Evolutionary conservation across 129 eudicot species (phyloP), one percentile per base, ranked within the genome.

Genomic region (Arctium lappa): DNA sequence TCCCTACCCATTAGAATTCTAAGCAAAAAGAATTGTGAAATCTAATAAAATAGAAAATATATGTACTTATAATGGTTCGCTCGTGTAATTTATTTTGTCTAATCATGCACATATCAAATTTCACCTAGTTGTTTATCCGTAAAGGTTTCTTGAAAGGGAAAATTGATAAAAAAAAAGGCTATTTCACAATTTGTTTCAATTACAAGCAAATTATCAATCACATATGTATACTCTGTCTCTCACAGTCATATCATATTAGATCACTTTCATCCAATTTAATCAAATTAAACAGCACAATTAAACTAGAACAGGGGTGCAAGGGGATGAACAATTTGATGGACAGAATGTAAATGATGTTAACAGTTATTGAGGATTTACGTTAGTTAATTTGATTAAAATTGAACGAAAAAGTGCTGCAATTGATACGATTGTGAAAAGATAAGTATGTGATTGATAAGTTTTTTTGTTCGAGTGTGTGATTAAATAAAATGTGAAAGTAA

Each of bases 111-210:
- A 32, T 50, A 32, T 50, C 69, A 32, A 5, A 53, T 48, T 50
- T 29, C 30, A 27, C 29, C 22, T 79, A 40, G 60, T 37, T 79
- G 74, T 39, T 39, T 68, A 39, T 40, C 7, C 16, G 22, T 30
- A 29, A 27, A 68, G 44, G 75, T 69, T 40, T 79, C 65, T 79
- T 79, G 68, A 79, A 42, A 79, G 48, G 31, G 31, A 42, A 44
- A 32, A 16, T 34, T 18, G 31, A 56, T 53, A 4, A 56, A 80
- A 12, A 12, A 0, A 71, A 53, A 4, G 56, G 27, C 44, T 71
- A 32, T 69, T 80, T 80, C 84, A 80, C 78, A 53, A 44, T 50
- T 72, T 9, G 18, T 11, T 70, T 70, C 44, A 72, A 11, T 34
- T 11, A 44, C 53, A 44, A 10, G 56, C 11, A 46, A 11, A 10